Base-by-base conservation (phyloP, 1,284 basidiomycete genomes). In the Leccinum pallidistipes region DNA sequence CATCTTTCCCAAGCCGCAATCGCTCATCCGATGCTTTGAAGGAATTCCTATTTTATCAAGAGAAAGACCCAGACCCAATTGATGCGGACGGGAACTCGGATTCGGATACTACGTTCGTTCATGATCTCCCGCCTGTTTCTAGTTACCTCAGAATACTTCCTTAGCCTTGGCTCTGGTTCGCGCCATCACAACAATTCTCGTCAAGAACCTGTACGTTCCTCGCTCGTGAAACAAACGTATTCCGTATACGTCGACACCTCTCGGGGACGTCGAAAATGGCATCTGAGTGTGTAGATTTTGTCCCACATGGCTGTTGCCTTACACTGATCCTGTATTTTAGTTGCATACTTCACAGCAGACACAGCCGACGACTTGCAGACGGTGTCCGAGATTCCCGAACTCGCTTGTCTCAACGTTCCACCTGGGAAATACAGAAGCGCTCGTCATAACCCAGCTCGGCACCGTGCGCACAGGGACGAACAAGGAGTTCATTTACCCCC, bases 41-140 rank as follows among this genome's bases (percentile, higher is more conserved):
- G 87, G 89, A 91, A 74, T 91, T 91, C 67, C 77, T 91, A 5
- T 91, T 85, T 72, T 91, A 91, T 70, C 86, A 89, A 64, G 88
- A 91, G 68, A 84, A 83, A 68, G 80, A 79, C 52, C 74, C 75
- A 51, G 78, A 80, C 12, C 77, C 78, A 24, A 66, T 74, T 49
- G 80, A 84, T 32, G 66, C 77, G 52, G 82, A 84, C 27, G 56
- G 75, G 58, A 75, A 77, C 58, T 82, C 81, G 1, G 82, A 83
- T 65, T 82, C 83, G 5, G 80, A 77, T 18, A 76, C 72, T 55
- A 75, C 74, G 77, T 80, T 64, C 62, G 74, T 73, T 27, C 58
- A 21, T 24, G 9, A 27, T 47, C 57, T 27, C 51, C 31, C 49
- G 3, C 43, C 21, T 40, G 12, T 24, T n/a, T 53, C 32, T 5